Base-by-base conservation (phyloP, 2,329 filamentous ascomycete species). In the Escovopsis sp. region DNA sequence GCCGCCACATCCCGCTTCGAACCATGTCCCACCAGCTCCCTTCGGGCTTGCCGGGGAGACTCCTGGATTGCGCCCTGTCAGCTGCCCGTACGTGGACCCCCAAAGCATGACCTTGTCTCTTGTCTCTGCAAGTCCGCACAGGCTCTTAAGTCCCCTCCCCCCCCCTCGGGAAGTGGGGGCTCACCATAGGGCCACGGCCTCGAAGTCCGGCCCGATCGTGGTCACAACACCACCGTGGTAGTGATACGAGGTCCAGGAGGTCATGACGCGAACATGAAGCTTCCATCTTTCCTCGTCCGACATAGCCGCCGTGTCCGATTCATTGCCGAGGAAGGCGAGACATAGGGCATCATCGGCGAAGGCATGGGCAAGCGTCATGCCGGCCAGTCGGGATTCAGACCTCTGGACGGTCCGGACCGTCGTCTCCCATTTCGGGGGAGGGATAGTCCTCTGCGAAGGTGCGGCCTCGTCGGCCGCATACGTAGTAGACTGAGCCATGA, bases 141-240 rank as follows among this genome's bases (percentile, higher is more conserved):
- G n/a, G n/a, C n/a, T n/a, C n/a, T n/a, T n/a, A 28, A 5, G 15
- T 28, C 6, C 10, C 5, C 14, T 8, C 27, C n/a, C 8, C 15
- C 25, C 14, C 12, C 33, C 21, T 18, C 7, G 11, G 19, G 9
- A 35, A 9, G 12, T 4, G 19, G 4, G 27, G 16, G 34, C 72
- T 52, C 63, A 85, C 82, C 83, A 90, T 35, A 90, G 63, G 38
- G 80, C 81, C 36, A 90, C 76, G 43, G 74, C 78, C 45, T 84
- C 82, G 50, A 80, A 84, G 50, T 86, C 72, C 5, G 75, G 70
- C 14, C 83, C 84, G 41, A 82, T 74, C 37, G 78, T 75, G 31
- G 80, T 78, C 36, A 82, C 82, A 39, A 84, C 56, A 37, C 83
- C 84, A 46, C 76, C 76, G 49, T 80, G 68, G 55, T 74, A 76